Conservation (phyloP, 2,329 filamentous ascomycete genomes). For the Ophiostoma ulmi region DNA sequence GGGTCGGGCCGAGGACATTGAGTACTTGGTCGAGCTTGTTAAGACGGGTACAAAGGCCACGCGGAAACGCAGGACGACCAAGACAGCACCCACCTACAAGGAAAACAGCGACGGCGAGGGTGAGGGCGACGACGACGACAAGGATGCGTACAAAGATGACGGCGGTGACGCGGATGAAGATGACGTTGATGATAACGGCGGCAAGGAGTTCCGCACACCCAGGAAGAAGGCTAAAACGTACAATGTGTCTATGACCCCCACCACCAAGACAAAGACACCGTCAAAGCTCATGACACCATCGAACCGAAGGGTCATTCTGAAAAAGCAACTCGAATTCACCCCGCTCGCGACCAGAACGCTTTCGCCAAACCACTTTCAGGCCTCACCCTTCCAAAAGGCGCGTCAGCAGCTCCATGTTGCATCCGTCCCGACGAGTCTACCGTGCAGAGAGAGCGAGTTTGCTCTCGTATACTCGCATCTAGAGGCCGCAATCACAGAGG, state of each 20-base stretch:
- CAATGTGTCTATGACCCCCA: conserved; percentile 46
- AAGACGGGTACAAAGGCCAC: conserved; percentile 68
- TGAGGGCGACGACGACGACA: neutral
- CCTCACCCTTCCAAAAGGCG: conserved; percentile 87
- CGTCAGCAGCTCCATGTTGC: conserved; percentile 88
- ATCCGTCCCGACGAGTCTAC: conserved; percentile 80
- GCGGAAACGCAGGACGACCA: conserved; percentile 42
- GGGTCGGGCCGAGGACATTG: conserved; percentile 60
- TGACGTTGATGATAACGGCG: conserved; percentile 32
- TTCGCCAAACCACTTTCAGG: conserved; percentile 65
- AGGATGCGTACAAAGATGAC: conserved; percentile 23
- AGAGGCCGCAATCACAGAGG: conserved; percentile 88
- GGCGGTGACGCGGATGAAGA: conserved; percentile 24
- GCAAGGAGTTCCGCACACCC: conserved; percentile 35
- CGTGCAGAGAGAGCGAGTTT: conserved; percentile 90
- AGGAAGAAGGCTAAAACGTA: conserved; percentile 33
- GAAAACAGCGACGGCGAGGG: neutral
- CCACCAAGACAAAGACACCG: conserved; percentile 47
- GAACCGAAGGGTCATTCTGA: conserved; percentile 58
- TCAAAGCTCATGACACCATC: conserved; percentile 41
- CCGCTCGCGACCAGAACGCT: conserved; percentile 85
- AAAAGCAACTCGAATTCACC: conserved; percentile 90
- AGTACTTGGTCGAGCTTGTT: conserved; percentile 60
- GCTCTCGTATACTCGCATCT: conserved; percentile 87
- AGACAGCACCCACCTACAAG: conserved; percentile 29